Base-by-base conservation (phyloP, 495 filamentous ascomycete genomes). In the Annulohypoxylon bovei region DNA sequence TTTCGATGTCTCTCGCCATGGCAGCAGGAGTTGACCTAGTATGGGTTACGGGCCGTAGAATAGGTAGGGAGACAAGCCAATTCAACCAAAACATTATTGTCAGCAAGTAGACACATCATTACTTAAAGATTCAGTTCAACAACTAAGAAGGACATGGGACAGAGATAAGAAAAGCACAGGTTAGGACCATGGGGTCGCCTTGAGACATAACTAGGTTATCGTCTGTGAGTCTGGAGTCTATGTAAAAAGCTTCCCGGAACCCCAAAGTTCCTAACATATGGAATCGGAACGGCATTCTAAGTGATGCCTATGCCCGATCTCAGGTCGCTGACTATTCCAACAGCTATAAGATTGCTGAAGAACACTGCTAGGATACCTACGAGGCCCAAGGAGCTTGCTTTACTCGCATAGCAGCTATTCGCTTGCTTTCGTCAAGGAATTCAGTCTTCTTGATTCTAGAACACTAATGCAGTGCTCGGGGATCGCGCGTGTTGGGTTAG, bases 181-280 rank as follows among this genome's bases (percentile, higher is more conserved):
- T 47, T 49, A 32, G 32, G 28, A n/a, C 11, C 4, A 64, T 46
- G 14, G 11, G 35, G 46, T 16, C 30, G 32, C 64, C 46, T 59
- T 23, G 58, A 59, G 46, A 55, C 69, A 67, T 63, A 55, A 67
- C 64, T 64, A 67, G 47, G 64, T 64, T 63, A 54, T 54, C 23
- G 7, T 42, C n/a, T 25, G 25, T 40, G 33, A 67, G 54, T 64
- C 57, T 60, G 42, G 39, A 30, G 59, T 40, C 52, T 56, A 63
- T 11, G 27, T 23, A 32, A 30, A 67, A 72, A 72, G 69, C 53
- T 72, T 72, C 58, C 61, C 64, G 69, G 69, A 55, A 35, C 53
- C 53, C 44, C 59, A 63, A 58, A 44, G 30, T 44, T 55, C 53
- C 28, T 33, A 7, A 18, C 8, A 33, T 23, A 18, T 40, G 20